Base-by-base conservation (phyloP, 1,139 yeast genomes). In the Pichia sp. region DNA sequence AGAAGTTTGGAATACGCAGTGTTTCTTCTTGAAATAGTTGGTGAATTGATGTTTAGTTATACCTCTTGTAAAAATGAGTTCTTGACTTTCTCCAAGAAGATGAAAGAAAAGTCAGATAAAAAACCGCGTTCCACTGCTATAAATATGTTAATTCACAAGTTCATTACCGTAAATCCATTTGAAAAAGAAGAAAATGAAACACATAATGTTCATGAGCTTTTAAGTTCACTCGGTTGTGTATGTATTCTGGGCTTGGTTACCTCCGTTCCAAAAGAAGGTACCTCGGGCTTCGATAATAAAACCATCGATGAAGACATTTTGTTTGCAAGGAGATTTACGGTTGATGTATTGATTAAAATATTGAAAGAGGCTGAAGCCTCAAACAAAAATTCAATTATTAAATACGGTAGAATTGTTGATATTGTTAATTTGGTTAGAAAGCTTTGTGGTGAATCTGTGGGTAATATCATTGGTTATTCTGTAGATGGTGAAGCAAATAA, bases 61-160 rank as follows among this genome's bases (percentile, higher is more conserved):
- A 84, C 83, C 56, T 81, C 80, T 53, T 80, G 92, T 51, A 90
- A 90, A 62, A 73, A 85, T 46, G 96, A 88, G 58, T 85, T 90
- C 59, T 69, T 90, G 49, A 82, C 90, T 0, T 89, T 77, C 58
- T 80, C 92, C 3, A 83, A 81, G 60, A 80, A 80, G 64, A 65
- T 69, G 44, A 59, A 58, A 23, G 62, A 68, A 20, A 58, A 73
- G 53, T 68, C 63, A 16, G 51, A 63, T 1, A 67, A 68, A 7
- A 80, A 76, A 56, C 92, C 95, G 1, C 73, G 92, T 36, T 73
- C 89, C 0, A 83, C 95, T 0, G 82, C 95, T 0, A 68, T 89
- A 54, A 85, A 87, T 59, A 80, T 85, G 56, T 76, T 89, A 53
- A 65, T 90, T 35, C 89, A 86, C 61, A 92, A 85, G 59, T 70